Evolutionary conservation across 2,329 filamentous ascomycete genomes (phyloP).

Genomic region (Hortaea sp.): DNA sequence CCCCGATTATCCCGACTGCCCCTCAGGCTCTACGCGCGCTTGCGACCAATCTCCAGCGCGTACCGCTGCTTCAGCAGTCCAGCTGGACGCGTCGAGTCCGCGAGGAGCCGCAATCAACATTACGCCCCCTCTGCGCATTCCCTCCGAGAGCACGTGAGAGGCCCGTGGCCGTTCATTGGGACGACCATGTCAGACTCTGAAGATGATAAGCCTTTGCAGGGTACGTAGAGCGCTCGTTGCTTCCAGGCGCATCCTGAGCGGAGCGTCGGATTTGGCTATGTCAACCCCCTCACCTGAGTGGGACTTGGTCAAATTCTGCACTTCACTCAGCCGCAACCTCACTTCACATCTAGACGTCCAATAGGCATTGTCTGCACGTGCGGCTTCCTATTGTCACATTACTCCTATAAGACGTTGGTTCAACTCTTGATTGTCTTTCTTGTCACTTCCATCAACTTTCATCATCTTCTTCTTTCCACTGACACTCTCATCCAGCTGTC

Average conservation of each 20-base stretch:
- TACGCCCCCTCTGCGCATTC: background rate
- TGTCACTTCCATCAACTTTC: constrained; percentile 1
- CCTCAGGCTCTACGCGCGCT: background rate
- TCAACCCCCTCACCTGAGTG: constrained; percentile 12
- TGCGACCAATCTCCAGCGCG: constrained; percentile 3
- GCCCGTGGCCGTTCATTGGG: constrained; percentile 10
- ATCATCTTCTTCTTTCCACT: background rate
- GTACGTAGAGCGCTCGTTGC: constrained; percentile 13
- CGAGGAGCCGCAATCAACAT: background rate
- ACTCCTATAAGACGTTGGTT: background rate
- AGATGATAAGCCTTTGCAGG: constrained; percentile 24
- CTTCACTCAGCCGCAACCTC: background rate
- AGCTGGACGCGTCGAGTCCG: constrained; percentile 15
- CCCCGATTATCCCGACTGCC: background rate
- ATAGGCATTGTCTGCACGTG: no score
- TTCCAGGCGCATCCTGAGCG: constrained; percentile 4
- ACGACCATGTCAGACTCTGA: constrained; percentile 25
- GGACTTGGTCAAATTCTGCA: constrained; percentile 20
- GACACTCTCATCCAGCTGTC: constrained; percentile 19
- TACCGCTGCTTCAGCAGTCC: constrained; percentile 2
- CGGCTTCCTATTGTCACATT: no score
- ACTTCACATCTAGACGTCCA: background rate
- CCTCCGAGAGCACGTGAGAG: constrained; percentile 1
- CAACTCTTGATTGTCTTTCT: background rate
- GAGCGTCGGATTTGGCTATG: constrained; percentile 12